Evolutionary conservation across 768 basidiomycete species (phyloP), one percentile per base, ranked within the genome.

Genomic region (Kwoniella bestiolae): DNA sequence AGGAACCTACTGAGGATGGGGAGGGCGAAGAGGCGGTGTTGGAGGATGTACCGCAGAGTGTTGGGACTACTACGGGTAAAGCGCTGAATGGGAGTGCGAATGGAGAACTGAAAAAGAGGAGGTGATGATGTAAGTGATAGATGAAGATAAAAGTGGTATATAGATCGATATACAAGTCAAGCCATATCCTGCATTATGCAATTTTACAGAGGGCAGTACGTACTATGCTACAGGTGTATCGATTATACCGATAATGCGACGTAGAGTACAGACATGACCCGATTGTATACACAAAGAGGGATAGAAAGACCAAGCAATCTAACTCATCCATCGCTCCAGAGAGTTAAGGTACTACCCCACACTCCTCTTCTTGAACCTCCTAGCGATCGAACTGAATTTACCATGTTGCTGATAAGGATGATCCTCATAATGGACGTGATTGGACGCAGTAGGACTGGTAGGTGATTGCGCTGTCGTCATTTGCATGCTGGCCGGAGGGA

Each of bases 21-120:
- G 53, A 45, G 11, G 63, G 14, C 18, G 45, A 58, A 18, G 14
- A n/a, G 31, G 46, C 34, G 14, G 46, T 44, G 14, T 44, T 66
- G 44, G 58, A 66, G 21, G 44, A 55, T 11, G 46, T 66, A 9
- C 58, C 65, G 12, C 50, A 66, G 35, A 28, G 26, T 32, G 58
- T 50, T 3, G 65, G 65, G 26, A 60, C 38, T 7, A 50, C 47
- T 28, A 45, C 28, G 32, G n/a, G n/a, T n/a, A n/a, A n/a, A n/a
- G n/a, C n/a, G n/a, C n/a, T n/a, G n/a, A 26, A 29, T 29, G 25
- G 26, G 1, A 31, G 25, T 3, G 12, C 25, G n/a, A 47, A 26
- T 41, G 38, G 38, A 16, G 18, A 55, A 63, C 46, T 51, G 60
- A 29, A 18, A 56, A 46, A 23, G 38, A 16, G 12, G 44, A 34